Percentiles rank a stretch among this genome's conserved stretches.
Evolutionary conservation across 305 asterid genomes (phyloP).

Genomic region (Andrographis paniculata): DNA sequence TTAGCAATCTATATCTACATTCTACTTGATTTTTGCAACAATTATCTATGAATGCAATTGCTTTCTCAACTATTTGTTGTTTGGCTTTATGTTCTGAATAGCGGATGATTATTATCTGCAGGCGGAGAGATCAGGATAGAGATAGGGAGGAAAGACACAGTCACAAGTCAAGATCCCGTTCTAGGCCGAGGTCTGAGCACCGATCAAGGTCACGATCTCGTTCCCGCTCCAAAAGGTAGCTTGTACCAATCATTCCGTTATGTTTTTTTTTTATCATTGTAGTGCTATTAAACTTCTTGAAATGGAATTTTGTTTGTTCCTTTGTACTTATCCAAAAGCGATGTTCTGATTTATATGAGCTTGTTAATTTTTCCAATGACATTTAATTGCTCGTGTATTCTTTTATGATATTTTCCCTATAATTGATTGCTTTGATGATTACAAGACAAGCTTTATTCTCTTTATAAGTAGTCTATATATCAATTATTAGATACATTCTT

Average conservation of each 20-base stretch:
- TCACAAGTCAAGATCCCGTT: constrained; percentile 63
- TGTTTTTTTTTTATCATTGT: neutral
- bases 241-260: constrained; percentile 7
- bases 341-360: too few relatives aligned
- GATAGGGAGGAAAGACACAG: constrained; percentile 73
- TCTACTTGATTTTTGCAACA: neutral
- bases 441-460: too few relatives aligned
- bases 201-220: constrained; percentile 81
- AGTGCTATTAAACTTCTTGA: neutral
- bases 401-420: too few relatives aligned
- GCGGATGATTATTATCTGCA: constrained; percentile 23
- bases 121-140: constrained; percentile 66
- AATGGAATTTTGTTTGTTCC: neutral
- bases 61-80: neutral
- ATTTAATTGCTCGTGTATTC: too few relatives aligned
- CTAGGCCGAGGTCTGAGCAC: constrained; percentile 59
- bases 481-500: too few relatives aligned
- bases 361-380: too few relatives aligned
- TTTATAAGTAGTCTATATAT: too few relatives aligned
- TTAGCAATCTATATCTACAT: too few relatives aligned
- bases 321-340: too few relatives aligned
- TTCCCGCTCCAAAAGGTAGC: constrained; percentile 73
- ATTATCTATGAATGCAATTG: too few relatives aligned
- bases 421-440: too few relatives aligned
- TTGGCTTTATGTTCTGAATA: constrained; percentile 11